These are phyloP conservation scores for Lippia alba DNA, from an alignment of 305 asterid species.

Conservation along the genomic window DNA sequence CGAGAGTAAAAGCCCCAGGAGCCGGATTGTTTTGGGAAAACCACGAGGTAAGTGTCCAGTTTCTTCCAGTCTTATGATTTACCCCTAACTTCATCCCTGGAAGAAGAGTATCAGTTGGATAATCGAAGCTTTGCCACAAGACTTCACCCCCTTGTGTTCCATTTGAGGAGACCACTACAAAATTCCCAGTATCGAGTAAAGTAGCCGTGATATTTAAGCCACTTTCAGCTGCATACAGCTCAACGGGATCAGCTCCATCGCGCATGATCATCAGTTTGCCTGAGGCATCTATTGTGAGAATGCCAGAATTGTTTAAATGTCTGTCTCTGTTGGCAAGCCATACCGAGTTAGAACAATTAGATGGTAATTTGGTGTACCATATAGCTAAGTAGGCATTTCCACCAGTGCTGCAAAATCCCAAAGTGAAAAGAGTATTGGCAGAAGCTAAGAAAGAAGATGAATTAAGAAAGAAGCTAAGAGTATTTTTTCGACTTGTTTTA, in stretches of 20 bases:
- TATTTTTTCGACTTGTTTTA: too few relatives aligned
- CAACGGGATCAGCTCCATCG: constrained; percentile 5
- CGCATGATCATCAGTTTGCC: constrained; percentile 6
- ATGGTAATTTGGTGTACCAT: not conserved
- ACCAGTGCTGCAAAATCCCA: not conserved
- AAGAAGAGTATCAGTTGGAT: constrained; percentile 38
- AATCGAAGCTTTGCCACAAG: constrained; percentile 40
- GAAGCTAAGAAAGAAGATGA: not conserved
- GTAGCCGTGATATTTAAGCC: not conserved
- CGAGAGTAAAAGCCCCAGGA: constrained; percentile 11
- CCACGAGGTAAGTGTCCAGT: constrained; percentile 34
- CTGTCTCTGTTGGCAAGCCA: constrained; percentile 22
- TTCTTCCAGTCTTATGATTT: constrained; percentile 28
- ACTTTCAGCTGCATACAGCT: not conserved
- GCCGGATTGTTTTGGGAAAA: constrained; percentile 7
- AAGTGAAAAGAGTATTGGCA: not conserved
- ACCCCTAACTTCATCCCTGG: constrained; percentile 41
- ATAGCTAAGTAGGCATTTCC: not conserved
- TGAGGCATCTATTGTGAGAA: not conserved
- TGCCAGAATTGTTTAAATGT: not conserved
- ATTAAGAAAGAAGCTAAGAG: too few relatives aligned
- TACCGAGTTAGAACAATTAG: not conserved
- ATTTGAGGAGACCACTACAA: constrained; percentile 7
- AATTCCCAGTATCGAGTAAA: constrained; percentile 17
- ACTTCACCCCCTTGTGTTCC: not conserved